Percentiles rank a stretch among this genome's conserved stretches.
Evolutionary conservation across 495 filamentous ascomycete species (phyloP).

Genomic region (Trichoderma erinaceum): DNA sequence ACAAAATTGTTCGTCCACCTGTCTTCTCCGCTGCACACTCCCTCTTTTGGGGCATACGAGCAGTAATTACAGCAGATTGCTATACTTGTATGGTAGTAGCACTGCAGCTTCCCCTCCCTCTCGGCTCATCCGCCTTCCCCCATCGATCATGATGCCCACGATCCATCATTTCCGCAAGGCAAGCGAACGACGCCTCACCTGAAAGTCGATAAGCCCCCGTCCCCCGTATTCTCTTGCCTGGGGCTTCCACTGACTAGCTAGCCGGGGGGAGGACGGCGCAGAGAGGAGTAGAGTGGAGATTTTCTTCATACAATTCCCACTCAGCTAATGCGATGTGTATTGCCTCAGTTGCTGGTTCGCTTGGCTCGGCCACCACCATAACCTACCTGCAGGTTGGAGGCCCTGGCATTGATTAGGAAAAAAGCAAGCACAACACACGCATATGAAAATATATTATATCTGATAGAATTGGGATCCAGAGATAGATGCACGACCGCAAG

Average conservation of each 20-base stretch:
- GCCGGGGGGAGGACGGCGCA: background rate
- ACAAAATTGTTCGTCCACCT: background rate
- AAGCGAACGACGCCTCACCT: conserved; percentile 8
- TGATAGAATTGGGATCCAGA: background rate
- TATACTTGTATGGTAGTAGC: too few relatives aligned
- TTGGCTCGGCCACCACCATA: background rate
- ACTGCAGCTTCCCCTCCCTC: background rate
- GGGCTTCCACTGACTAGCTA: background rate
- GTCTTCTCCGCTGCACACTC: background rate
- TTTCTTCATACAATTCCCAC: background rate
- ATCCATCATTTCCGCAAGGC: conserved; percentile 4
- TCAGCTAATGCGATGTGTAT: background rate
- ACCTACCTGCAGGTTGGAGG: background rate
- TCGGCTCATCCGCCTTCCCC: background rate
- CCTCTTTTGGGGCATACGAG: background rate
- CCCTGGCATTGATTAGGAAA: too few relatives aligned
- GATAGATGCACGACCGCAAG: background rate
- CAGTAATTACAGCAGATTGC: too few relatives aligned
- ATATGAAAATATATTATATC: background rate
- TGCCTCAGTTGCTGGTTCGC: background rate
- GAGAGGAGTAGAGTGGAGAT: conserved; percentile 10
- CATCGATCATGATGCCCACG: conserved; percentile 10
- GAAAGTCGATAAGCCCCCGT: conserved; percentile 9
- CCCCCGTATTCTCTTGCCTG: background rate
- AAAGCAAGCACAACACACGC: too few relatives aligned